Evolutionary conservation across 257 asterid species (phyloP).

Genomic region (Ehretia macrophylla): DNA sequence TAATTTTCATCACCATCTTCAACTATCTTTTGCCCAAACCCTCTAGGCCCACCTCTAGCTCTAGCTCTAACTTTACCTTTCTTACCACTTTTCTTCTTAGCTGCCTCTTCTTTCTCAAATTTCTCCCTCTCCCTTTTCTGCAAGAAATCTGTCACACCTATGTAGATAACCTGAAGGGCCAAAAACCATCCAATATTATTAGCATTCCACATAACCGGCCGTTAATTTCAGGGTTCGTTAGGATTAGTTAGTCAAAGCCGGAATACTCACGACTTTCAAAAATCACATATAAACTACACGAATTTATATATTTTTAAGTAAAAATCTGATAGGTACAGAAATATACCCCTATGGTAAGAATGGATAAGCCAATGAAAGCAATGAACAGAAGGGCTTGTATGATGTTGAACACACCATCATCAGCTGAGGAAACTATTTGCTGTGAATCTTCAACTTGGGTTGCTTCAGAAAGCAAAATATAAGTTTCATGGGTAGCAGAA

Average conservation of each 20-base stretch:
- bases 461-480: constrained; percentile 43
- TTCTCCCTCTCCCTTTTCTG: constrained; percentile 75
- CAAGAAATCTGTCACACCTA: constrained; percentile 81
- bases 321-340: too few species aligned
- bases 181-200: constrained; percentile 10
- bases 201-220: constrained; percentile 13
- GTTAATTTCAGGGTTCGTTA: too few species aligned
- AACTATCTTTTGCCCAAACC: constrained; percentile 75
- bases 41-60: constrained; percentile 64
- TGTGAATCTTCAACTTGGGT: constrained; percentile 38
- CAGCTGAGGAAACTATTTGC: constrained; percentile 39
- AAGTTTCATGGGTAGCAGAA: constrained; percentile 22
- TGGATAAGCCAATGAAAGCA: constrained; percentile 70
- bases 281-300: background rate
- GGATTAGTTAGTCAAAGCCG: background rate
- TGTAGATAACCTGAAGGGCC: constrained; percentile 60
- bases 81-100: constrained; percentile 45
- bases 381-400: constrained; percentile 47
- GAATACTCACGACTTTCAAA: background rate
- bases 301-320: too few species aligned
- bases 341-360: constrained; percentile 75
- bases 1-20: constrained; percentile 23
- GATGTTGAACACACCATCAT: constrained; percentile 38
- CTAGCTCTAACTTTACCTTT: constrained; percentile 43
- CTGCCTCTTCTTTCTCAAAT: constrained; percentile 74